Evolutionary conservation across 1,139 yeast genomes (phyloP).

Genomic region (Saccharomycopsis hybrid): DNA sequence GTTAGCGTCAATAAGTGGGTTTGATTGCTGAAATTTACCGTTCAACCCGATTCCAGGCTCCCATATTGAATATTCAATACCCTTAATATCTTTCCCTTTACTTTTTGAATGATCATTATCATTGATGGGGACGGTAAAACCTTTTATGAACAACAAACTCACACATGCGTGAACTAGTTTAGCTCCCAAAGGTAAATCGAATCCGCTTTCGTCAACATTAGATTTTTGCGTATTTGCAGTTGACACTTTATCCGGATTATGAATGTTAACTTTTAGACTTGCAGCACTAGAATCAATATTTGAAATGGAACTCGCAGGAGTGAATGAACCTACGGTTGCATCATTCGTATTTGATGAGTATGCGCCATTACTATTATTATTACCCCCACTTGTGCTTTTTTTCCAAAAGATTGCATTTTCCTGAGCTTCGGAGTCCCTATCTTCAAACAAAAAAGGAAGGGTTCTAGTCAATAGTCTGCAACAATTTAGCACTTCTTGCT

Average conservation of each 20-base stretch:
- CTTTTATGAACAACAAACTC: slow-evolving; percentile 51
- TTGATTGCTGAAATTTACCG: slow-evolving; percentile 38
- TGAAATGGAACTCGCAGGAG: slow-evolving; percentile 14
- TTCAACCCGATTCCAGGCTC: slow-evolving; percentile 67
- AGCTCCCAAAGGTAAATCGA: slow-evolving; percentile 41
- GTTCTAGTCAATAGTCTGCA: slow-evolving; percentile 59
- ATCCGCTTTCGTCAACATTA: slow-evolving; percentile 24
- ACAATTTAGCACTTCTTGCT: slow-evolving; percentile 42
- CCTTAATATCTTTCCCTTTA: slow-evolving; percentile 24
- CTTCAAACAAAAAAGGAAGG: slow-evolving; percentile 63
- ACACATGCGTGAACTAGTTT: slow-evolving; percentile 41
- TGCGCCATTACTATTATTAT: too few species aligned
- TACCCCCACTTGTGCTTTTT: too few species aligned
- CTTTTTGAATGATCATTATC: too few species aligned
- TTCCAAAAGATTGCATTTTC: slow-evolving; percentile 43
- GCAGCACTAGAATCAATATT: slow-evolving; percentile 28
- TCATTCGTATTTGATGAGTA: neutral
- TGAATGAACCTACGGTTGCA: slow-evolving; percentile 29
- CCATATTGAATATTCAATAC: slow-evolving; percentile 45
- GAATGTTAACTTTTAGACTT: slow-evolving; percentile 27
- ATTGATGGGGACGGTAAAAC: slow-evolving; percentile 43
- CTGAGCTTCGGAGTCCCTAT: slow-evolving; percentile 32
- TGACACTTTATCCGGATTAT: slow-evolving; percentile 24
- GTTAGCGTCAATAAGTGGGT: slow-evolving; percentile 52
- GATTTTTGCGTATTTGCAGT: slow-evolving; percentile 24